Evolutionary conservation across 352 stramenopile genomes (phyloP), one percentile per base, ranked within the genome.

Genomic region (Globisporangium barbulae): DNA sequence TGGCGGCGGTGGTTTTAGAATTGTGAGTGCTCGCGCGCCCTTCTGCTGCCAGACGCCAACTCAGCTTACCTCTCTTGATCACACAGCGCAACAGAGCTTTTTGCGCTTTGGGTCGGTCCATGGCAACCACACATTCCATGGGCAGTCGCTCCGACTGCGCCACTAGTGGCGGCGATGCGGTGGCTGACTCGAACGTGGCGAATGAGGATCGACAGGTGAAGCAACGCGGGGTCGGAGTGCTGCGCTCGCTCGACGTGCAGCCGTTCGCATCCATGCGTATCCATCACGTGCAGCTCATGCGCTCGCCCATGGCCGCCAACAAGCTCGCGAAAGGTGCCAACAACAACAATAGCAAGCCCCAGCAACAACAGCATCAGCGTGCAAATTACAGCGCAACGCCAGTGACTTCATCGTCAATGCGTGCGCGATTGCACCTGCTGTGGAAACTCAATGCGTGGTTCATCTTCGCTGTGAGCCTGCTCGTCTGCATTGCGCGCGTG

Each of bases 231-330:
- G 42, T 13, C 4, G 30, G 42, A 9, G 61, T 55, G 56, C 75
- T 82, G 63, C 78, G 75, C 35, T 84, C 75, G n/a, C 75, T 86
- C 57, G 71, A 71, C 19, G 78, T 86, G 35, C 78, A 84, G 63
- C 69, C 69, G 31, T 61, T 61, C 8, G 63, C 69, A 13, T 78
- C 72, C 59, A 83, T 72, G 64, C 72, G 64, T 57, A 76, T 87
- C 53, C 75, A 73, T 19, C 78, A 64, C 57, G 67, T 84, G 37
- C 50, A 67, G 35, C 31, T 65, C 41, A 61, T 49, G 41, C 59
- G 52, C 49, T 48, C 49, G 31, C n/a, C 56, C 19, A 31, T 35
- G 15, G 22, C 25, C 9, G 13, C 45, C 30, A 53, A 44, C 15
- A 53, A 42, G 30, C 37, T 47, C 19, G 37, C 17, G 49, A 55